Conservation (phyloP, 139 green algal species). For the Chlorella sorokiniana region DNA sequence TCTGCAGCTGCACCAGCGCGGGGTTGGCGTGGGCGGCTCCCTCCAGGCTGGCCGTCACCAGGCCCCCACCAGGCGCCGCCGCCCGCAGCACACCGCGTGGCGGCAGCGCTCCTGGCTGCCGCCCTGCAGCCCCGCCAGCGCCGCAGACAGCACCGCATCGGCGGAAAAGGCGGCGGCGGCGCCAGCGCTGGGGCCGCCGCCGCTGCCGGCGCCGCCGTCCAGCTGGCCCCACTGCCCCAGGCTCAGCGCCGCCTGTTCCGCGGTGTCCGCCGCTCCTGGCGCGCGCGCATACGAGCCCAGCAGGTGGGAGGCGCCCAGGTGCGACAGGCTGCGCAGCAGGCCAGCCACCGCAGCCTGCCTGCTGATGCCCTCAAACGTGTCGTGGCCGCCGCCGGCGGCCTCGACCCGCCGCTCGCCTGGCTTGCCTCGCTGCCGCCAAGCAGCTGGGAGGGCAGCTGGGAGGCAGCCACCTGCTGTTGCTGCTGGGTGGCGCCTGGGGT, state of each 20-base stretch:
- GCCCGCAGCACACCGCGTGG: conserved; percentile 30
- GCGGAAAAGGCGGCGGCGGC: background rate
- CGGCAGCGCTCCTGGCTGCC: conserved; percentile 45
- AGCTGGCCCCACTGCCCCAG: conserved; percentile 32
- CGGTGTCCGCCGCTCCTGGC: background rate
- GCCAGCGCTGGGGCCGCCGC: background rate
- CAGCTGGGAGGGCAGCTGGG: background rate
- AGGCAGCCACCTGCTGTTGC: background rate
- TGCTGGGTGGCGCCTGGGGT: background rate
- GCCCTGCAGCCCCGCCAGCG: conserved; percentile 42
- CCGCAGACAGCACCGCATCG: conserved; percentile 39
- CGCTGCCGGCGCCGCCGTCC: background rate
- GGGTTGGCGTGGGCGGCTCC: conserved; percentile 53
- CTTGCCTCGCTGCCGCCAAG: background rate
- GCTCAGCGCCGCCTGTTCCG: background rate
- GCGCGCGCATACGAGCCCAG: background rate
- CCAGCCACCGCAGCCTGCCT: conserved; percentile 10
- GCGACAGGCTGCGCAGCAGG: conserved; percentile 27
- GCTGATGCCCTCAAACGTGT: conserved; percentile 15
- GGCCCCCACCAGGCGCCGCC: conserved; percentile 20
- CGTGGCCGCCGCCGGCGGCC: background rate
- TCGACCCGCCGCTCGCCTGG: background rate
- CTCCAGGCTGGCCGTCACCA: conserved; percentile 48
- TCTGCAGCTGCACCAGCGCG: conserved; percentile 67
- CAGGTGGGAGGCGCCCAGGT: conserved; percentile 22